phyloP scores from a whole-genome alignment of 2,329 filamentous ascomycete species.

The Fusarium palustre region DNA sequence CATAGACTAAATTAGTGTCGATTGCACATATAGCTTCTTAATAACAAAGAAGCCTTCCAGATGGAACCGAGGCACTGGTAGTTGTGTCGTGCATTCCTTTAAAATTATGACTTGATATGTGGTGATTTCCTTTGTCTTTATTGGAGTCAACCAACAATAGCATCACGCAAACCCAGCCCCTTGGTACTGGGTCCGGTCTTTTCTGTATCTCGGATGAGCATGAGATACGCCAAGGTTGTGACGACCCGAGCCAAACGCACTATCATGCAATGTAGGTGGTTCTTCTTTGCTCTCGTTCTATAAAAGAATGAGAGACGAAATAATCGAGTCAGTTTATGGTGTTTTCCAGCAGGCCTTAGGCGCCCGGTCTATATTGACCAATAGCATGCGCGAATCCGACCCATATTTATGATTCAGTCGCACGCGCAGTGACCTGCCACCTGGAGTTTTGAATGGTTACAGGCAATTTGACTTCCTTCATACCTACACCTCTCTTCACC shows the following conservation, averaged over 20 bases:
- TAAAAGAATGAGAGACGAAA: background rate
- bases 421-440: background rate
- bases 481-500: background rate
- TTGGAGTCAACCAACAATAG: background rate
- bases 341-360: background rate
- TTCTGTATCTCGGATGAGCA: background rate
- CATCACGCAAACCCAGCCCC: background rate
- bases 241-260: background rate
- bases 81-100: background rate
- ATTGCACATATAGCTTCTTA: background rate
- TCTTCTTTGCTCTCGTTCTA: background rate
- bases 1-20: background rate
- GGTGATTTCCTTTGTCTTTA: background rate
- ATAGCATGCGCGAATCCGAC: background rate
- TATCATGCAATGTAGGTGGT: too few relatives aligned
- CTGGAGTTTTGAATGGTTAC: background rate
- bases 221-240: background rate
- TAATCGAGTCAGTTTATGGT: background rate
- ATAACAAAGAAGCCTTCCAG: background rate
- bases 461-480: constrained; percentile 4
- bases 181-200: background rate
- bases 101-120: background rate
- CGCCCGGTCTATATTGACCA: background rate
- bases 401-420: background rate
- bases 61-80: too few relatives aligned